Conservation (phyloP, 2,329 filamentous ascomycete genomes). For the Aspergillus texensis region DNA sequence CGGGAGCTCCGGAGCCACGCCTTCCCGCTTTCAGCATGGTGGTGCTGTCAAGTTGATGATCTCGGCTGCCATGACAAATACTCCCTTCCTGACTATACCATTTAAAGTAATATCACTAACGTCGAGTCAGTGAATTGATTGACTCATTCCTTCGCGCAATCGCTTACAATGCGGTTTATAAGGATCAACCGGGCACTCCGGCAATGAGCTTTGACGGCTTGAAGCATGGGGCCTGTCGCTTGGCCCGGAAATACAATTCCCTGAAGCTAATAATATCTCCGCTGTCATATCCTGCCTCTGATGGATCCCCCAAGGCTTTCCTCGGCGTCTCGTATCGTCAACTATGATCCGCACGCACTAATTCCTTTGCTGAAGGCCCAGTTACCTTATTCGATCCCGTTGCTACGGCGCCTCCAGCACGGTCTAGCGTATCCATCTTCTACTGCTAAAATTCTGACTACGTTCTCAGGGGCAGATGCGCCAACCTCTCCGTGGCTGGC, state of each 20-base stretch:
- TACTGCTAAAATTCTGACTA: slow-evolving; percentile 38
- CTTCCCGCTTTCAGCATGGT: neutral
- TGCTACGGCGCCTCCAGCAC: slow-evolving; percentile 45
- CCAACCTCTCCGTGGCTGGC: slow-evolving; percentile 39
- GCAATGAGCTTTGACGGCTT: neutral
- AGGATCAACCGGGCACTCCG: neutral
- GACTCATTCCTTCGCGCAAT: neutral
- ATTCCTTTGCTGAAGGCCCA: slow-evolving; percentile 35
- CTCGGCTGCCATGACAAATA: neutral
- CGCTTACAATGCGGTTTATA: neutral
- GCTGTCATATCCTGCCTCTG: slow-evolving; percentile 8
- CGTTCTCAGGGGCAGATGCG: slow-evolving; percentile 27
- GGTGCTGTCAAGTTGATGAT: neutral
- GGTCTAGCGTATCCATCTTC: slow-evolving; percentile 32
- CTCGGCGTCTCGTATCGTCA: slow-evolving; percentile 10
- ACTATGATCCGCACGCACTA: slow-evolving; percentile 20
- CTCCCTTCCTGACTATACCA: neutral
- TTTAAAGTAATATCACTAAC: neutral
- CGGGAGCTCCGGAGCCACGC: neutral
- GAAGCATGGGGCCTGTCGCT: neutral
- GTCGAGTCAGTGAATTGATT: neutral
- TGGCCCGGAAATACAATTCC: neutral
- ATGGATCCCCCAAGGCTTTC: slow-evolving; percentile 17
- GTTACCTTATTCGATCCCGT: slow-evolving; percentile 41
- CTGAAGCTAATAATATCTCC: slow-evolving; percentile 4